A percentile compares a stretch with the other conserved stretches of the same genome.
Conservation (phyloP, 345 rosid genomes). For the Rhodomyrtus tomentosa region DNA sequence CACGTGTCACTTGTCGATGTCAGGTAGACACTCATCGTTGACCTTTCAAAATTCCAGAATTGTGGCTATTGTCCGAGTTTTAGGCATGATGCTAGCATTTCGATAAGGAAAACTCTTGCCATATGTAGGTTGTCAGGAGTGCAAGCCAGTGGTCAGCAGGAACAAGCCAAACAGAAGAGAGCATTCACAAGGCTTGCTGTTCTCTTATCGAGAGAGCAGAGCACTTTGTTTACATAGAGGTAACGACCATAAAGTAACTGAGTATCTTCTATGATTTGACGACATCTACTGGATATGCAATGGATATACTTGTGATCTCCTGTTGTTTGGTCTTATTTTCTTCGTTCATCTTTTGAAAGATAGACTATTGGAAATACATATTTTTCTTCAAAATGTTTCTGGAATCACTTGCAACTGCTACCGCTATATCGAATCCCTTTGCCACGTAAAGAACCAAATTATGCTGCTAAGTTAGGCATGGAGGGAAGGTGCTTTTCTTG, state of each 20-base stretch:
- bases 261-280: not conserved
- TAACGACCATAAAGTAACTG: conserved; percentile 4
- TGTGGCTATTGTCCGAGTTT: not conserved
- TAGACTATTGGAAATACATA: not conserved
- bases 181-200: conserved; percentile 79
- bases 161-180: conserved; percentile 74
- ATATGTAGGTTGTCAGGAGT: conserved; percentile 61
- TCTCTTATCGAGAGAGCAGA: conserved; percentile 71
- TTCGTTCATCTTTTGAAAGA: not conserved
- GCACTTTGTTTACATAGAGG: conserved; percentile 91
- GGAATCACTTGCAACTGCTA: not conserved
- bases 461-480: not conserved
- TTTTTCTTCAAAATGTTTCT: not conserved
- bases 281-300: not conserved
- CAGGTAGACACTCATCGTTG: conserved; percentile 34
- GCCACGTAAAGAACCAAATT: not conserved
- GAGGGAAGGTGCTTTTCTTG: not conserved
- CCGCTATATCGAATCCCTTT: not conserved
- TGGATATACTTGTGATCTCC: not conserved
- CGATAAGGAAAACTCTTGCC: not conserved
- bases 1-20: conserved; percentile 46
- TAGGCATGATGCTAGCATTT: not conserved
- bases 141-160: conserved; percentile 95
- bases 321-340: not conserved
- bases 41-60: not conserved